Conservation (phyloP, 306 rosid genomes). For the Mimosa pudica region DNA sequence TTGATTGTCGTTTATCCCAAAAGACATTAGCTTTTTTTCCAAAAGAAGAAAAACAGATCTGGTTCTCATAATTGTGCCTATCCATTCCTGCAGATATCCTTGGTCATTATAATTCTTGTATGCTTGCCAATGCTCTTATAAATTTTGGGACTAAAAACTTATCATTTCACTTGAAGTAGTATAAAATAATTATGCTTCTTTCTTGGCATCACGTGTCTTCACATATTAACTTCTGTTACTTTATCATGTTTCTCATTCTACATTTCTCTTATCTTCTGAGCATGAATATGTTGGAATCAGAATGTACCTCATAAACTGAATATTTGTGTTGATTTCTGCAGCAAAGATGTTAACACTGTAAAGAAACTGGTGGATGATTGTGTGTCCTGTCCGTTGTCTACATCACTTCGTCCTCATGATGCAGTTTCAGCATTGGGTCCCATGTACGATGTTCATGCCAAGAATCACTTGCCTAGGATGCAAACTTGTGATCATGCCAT, state of each 20-base stretch:
- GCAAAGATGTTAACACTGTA: conserved; percentile 91
- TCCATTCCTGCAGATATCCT: conserved; percentile 15
- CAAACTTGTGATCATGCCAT: conserved; percentile 73
- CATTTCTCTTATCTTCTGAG: conserved; percentile 28
- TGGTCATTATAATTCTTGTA: conserved; percentile 19
- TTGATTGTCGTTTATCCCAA: background rate
- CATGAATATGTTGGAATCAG: background rate
- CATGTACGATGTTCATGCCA: conserved; percentile 93
- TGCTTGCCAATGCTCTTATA: conserved; percentile 16
- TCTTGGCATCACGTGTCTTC: conserved; percentile 21
- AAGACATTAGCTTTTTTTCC: background rate
- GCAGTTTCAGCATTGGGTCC: conserved; percentile 99
- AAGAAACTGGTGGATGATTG: conserved; percentile 92
- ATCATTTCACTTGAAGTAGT: conserved; percentile 5
- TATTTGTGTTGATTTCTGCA: conserved; percentile 50
- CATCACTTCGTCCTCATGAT: conserved; percentile 96
- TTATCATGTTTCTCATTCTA: background rate
- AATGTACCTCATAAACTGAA: conserved; percentile 1
- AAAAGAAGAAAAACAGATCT: background rate
- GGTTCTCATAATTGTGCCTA: background rate
- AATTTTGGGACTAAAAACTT: conserved; percentile 18
- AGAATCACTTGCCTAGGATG: conserved; percentile 84
- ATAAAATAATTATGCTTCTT: conserved; percentile 5
- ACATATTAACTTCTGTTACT: conserved; percentile 14
- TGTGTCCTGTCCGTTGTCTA: conserved; percentile 70